These are phyloP conservation scores for Beverwykella pulmonaria DNA, from an alignment of 495 filamentous ascomycete species.

Conservation along the genomic window DNA sequence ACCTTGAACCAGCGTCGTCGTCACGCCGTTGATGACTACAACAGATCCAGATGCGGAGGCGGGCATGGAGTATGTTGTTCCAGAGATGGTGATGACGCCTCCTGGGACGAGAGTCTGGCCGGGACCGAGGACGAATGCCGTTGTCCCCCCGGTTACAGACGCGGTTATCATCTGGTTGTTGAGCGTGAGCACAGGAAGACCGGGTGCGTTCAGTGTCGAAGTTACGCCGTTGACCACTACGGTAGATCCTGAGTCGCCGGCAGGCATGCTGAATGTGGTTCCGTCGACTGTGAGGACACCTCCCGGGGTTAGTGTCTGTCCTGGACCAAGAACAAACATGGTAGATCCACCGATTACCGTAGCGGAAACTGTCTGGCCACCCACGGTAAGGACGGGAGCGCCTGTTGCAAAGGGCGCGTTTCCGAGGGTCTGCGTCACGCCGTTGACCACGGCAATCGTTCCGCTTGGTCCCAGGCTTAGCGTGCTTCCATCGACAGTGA, in stretches of 20 bases:
- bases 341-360: slow-evolving; percentile 31
- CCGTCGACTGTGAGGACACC: slow-evolving; percentile 23
- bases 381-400: slow-evolving; percentile 38
- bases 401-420: slow-evolving; percentile 13
- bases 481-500: slow-evolving; percentile 27
- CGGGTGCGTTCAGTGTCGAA: slow-evolving; percentile 24
- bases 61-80: slow-evolving; percentile 32
- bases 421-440: slow-evolving; percentile 31
- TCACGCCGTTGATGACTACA: slow-evolving; percentile 32
- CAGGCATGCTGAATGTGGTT: slow-evolving; percentile 27
- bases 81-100: slow-evolving; percentile 27
- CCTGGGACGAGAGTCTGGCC: slow-evolving; percentile 34
- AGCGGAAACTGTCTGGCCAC: slow-evolving; percentile 37
- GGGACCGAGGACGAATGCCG: slow-evolving; percentile 30
- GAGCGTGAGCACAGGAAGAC: slow-evolving; percentile 37
- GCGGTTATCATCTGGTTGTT: slow-evolving; percentile 37
- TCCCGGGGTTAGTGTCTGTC: slow-evolving; percentile 27
- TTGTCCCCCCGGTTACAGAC: slow-evolving; percentile 26
- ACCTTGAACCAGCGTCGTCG: slow-evolving; percentile 26
- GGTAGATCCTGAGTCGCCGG: slow-evolving; percentile 29
- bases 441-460: slow-evolving; percentile 35
- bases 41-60: slow-evolving; percentile 29
- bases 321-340: slow-evolving; percentile 7
- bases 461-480: slow-evolving; percentile 35
- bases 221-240: slow-evolving; percentile 35